phyloP scores from a whole-genome alignment of 2,329 filamentous ascomycete genomes.

The Exophiala spinifera region DNA sequence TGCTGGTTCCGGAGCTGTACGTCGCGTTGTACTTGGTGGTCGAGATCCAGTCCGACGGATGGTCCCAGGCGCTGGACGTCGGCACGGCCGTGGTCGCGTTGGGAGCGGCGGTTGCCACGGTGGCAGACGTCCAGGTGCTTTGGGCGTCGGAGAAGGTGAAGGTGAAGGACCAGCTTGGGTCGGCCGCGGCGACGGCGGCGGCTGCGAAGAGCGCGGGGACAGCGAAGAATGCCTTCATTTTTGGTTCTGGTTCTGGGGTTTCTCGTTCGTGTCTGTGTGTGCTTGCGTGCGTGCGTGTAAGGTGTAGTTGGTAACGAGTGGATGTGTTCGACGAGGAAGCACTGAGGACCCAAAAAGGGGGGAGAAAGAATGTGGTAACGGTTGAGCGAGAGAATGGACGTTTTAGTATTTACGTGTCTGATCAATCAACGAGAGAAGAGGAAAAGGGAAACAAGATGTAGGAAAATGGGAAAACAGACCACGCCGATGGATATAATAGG shows the following conservation, averaged over 20 bases:
- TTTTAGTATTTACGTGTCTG: too few relatives aligned
- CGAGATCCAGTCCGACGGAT: slow-evolving; percentile 7
- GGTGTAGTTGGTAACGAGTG: slow-evolving; percentile 1
- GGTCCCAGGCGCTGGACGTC: slow-evolving; percentile 6
- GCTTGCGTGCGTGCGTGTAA: too few relatives aligned
- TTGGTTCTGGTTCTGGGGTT: slow-evolving; percentile 2
- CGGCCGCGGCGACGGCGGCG: slow-evolving; percentile 17
- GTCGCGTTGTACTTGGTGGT: slow-evolving; percentile 19
- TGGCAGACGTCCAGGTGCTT: slow-evolving; percentile 19
- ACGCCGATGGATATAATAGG: background rate
- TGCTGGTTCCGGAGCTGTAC: slow-evolving; percentile 17
- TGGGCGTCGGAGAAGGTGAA: slow-evolving; percentile 17
- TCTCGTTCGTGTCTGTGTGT: too few relatives aligned
- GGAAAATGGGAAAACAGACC: background rate
- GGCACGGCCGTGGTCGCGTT: slow-evolving; percentile 12
- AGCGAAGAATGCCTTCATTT: slow-evolving; percentile 24
- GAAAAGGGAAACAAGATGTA: background rate
- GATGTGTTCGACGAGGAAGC: slow-evolving; percentile 15
- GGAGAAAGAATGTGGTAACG: background rate
- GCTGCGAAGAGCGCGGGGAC: slow-evolving; percentile 20
- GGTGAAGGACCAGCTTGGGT: slow-evolving; percentile 18
- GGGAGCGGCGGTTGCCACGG: slow-evolving; percentile 3
- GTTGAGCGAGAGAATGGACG: too few relatives aligned
- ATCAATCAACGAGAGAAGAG: background rate
- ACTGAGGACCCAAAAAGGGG: background rate